These are phyloP conservation scores for Silene conica DNA, from an alignment of 148 eudicot species.

Conservation along the genomic window DNA sequence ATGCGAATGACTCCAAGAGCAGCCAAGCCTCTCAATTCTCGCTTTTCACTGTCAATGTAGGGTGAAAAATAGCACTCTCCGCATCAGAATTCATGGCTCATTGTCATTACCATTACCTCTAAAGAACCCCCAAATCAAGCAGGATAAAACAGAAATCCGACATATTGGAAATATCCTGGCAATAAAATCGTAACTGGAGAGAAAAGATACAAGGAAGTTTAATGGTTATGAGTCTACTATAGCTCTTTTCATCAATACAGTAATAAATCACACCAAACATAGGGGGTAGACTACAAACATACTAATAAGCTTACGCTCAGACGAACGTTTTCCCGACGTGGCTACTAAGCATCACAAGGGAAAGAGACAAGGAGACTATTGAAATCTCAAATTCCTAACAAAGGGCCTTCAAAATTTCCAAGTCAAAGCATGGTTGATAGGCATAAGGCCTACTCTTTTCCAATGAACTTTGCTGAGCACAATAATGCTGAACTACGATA, in stretches of 20 bases:
- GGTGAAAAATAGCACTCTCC: background rate
- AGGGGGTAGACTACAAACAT: background rate
- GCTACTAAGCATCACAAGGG: background rate
- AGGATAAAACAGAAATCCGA: background rate
- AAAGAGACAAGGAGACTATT: no score
- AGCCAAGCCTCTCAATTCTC: slow-evolving; percentile 78
- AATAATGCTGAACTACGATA: background rate
- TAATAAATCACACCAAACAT: background rate
- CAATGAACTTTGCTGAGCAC: background rate
- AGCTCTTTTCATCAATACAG: background rate
- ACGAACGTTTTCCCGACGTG: background rate
- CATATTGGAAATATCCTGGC: background rate
- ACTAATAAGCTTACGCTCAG: background rate
- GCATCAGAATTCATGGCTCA: background rate
- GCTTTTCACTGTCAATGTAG: slow-evolving; percentile 58
- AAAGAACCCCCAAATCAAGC: background rate
- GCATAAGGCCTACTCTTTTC: background rate
- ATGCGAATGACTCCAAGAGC: slow-evolving; percentile 72
- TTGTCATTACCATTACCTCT: background rate
- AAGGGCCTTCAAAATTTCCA: background rate
- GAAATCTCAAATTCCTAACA: background rate
- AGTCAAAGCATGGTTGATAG: background rate
- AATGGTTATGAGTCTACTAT: background rate
- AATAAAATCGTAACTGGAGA: background rate
- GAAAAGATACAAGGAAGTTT: background rate